These are phyloP conservation scores for Cladosporium oxysporum DNA, from an alignment of 2,329 filamentous ascomycete genomes.

Conservation along the genomic window DNA sequence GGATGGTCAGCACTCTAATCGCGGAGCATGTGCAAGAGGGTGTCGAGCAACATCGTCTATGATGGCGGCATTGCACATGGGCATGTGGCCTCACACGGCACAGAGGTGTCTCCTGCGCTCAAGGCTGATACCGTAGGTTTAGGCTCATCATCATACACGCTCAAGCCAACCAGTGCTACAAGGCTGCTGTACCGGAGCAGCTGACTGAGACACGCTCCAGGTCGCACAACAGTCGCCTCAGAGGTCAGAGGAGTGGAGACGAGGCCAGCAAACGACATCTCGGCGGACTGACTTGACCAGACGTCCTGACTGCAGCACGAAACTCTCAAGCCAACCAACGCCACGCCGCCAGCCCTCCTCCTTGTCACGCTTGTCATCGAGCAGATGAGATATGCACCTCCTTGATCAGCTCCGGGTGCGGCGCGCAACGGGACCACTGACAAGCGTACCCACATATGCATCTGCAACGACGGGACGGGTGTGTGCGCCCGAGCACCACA, in stretches of 20 bases:
- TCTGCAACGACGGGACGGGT: slow-evolving; percentile 9
- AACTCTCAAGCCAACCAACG: slow-evolving; percentile 4
- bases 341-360: slow-evolving; percentile 7
- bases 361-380: slow-evolving; percentile 18
- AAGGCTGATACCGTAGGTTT: slow-evolving; percentile 13
- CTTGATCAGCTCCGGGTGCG: slow-evolving; percentile 11
- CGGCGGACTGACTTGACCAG: background rate
- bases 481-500: slow-evolving; percentile 8
- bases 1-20: slow-evolving; percentile 13
- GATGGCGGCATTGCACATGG: background rate
- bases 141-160: slow-evolving; percentile 1
- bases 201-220: slow-evolving; percentile 13
- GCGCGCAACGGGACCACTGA: slow-evolving; percentile 6
- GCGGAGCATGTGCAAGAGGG: slow-evolving; percentile 3
- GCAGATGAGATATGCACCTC: slow-evolving; percentile 14
- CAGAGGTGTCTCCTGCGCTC: background rate
- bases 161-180: slow-evolving; percentile 6
- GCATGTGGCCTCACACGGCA: slow-evolving; percentile 5
- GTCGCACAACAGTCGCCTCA: background rate
- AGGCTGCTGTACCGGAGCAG: slow-evolving; percentile 2
- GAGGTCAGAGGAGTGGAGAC: background rate
- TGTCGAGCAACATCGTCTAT: background rate
- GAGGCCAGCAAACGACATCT: background rate
- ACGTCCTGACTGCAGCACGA: background rate
- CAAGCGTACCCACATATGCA: slow-evolving; percentile 7